Conservation (phyloP, 257 asterid species). For the Fraxinus cuspidata region DNA sequence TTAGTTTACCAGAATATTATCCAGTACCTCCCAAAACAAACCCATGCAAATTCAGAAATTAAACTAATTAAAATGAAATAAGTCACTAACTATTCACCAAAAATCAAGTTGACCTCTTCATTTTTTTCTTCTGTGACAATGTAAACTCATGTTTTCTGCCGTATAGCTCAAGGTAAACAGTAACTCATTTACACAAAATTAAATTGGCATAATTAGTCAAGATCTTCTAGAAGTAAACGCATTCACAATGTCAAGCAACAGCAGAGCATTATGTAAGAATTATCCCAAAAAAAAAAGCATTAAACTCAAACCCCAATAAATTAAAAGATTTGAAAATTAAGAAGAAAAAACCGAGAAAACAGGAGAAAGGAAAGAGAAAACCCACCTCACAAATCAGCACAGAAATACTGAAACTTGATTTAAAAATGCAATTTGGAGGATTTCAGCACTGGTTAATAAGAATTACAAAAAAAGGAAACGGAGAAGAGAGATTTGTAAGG, state of each 20-base stretch:
- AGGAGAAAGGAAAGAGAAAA: slow-evolving; percentile 4
- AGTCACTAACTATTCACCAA: not conserved
- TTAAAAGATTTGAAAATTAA: not conserved
- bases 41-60: not conserved
- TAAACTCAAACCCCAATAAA: not conserved
- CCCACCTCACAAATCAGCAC: slow-evolving; percentile 29
- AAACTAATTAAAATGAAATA: not conserved
- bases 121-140: not conserved
- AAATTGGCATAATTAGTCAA: not conserved
- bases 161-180: not conserved
- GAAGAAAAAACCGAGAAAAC: slow-evolving; percentile 3
- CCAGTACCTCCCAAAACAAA: not conserved
- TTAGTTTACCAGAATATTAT: not conserved
- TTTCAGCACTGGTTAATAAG: not conserved
- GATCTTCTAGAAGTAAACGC: not conserved
- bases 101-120: not conserved
- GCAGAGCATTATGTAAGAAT: not conserved
- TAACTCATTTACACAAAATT: not conserved
- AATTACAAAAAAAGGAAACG: not conserved
- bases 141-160: not conserved
- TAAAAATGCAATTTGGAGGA: not conserved
- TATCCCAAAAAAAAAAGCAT: slow-evolving; percentile 2
- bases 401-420: slow-evolving; percentile 12
- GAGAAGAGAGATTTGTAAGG: not conserved
- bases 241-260: slow-evolving; percentile 19